Conservation (phyloP, 805 yeast genomes). For the Wickerhamomyces bovis region DNA sequence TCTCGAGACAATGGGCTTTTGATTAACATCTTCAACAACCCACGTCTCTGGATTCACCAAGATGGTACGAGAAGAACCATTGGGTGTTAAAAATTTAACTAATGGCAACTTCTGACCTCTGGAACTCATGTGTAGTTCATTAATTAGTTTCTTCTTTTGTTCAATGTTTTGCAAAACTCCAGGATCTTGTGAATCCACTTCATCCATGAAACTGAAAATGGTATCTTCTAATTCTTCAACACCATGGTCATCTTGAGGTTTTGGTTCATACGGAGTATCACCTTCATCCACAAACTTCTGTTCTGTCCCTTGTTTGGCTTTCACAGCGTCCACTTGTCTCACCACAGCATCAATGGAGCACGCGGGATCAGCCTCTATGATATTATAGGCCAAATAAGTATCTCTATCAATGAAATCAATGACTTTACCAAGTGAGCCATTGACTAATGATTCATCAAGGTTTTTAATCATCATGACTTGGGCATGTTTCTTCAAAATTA, state of each 20-base stretch:
- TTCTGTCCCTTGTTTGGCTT: slow-evolving; percentile 9
- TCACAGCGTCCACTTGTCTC: slow-evolving; percentile 14
- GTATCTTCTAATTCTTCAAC: slow-evolving; percentile 33
- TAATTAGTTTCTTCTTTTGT: slow-evolving; percentile 42
- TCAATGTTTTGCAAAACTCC: slow-evolving; percentile 29
- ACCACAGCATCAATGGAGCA: background rate
- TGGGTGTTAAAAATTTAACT: slow-evolving; percentile 68
- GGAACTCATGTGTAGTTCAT: slow-evolving; percentile 38
- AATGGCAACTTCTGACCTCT: slow-evolving; percentile 55
- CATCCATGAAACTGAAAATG: slow-evolving; percentile 42
- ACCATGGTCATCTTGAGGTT: background rate
- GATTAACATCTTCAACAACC: slow-evolving; percentile 70
- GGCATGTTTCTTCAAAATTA: slow-evolving; percentile 61
- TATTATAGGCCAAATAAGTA: slow-evolving; percentile 37
- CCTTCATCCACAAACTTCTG: slow-evolving; percentile 7
- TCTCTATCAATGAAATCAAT: slow-evolving; percentile 50
- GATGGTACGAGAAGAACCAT: slow-evolving; percentile 68
- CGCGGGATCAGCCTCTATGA: slow-evolving; percentile 17
- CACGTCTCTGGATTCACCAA: slow-evolving; percentile 79
- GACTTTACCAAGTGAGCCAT: slow-evolving; percentile 72
- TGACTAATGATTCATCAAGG: slow-evolving; percentile 64
- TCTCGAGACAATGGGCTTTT: slow-evolving; percentile 61
- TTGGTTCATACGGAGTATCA: too few relatives aligned
- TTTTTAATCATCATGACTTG: slow-evolving; percentile 83
- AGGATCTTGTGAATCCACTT: slow-evolving; percentile 20